These are phyloP conservation scores for Hondaea fermentalgiana DNA, from an alignment of 108 stramenopile species.

Conservation along the genomic window DNA sequence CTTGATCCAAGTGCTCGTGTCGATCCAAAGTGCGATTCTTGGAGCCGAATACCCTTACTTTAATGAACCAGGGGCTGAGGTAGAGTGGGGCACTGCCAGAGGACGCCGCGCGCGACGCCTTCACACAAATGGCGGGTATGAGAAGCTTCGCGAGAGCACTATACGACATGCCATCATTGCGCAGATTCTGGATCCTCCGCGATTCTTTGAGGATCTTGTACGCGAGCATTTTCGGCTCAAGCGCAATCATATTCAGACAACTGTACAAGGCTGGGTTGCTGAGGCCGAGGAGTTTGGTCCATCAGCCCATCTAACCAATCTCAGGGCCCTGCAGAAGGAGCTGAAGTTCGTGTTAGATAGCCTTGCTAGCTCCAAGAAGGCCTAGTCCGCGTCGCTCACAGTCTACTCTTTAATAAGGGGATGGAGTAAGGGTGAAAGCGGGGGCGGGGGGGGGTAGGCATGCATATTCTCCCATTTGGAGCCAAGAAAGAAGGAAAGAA, in stretches of 20 bases:
- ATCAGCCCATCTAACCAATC: too few relatives aligned
- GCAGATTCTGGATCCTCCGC: constrained; percentile 17
- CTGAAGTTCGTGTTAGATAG: too few relatives aligned
- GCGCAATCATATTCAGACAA: neutral
- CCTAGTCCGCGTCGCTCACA: too few relatives aligned
- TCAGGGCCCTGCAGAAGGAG: too few relatives aligned
- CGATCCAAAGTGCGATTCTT: constrained; percentile 44
- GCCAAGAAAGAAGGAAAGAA: too few relatives aligned
- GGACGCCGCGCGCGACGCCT: neutral
- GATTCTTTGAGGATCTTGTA: constrained; percentile 23
- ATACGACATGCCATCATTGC: constrained; percentile 22
- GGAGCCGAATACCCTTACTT: constrained; percentile 37
- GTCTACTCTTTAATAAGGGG: too few relatives aligned
- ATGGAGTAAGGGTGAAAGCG: too few relatives aligned
- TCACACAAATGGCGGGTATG: constrained; percentile 5
- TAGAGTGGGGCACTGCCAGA: neutral
- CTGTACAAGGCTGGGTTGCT: neutral
- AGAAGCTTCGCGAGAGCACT: constrained; percentile 21
- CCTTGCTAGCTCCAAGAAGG: too few relatives aligned
- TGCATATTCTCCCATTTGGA: too few relatives aligned
- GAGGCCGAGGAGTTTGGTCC: neutral
- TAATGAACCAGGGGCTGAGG: constrained; percentile 39
- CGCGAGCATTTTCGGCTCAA: constrained; percentile 23
- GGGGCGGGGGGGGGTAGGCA: too few relatives aligned
- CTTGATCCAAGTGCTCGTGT: constrained; percentile 47